Evolutionary conservation across 495 filamentous ascomycete genomes (phyloP), one percentile per base, ranked within the genome.

Genomic region (Apodospora peruviana): DNA sequence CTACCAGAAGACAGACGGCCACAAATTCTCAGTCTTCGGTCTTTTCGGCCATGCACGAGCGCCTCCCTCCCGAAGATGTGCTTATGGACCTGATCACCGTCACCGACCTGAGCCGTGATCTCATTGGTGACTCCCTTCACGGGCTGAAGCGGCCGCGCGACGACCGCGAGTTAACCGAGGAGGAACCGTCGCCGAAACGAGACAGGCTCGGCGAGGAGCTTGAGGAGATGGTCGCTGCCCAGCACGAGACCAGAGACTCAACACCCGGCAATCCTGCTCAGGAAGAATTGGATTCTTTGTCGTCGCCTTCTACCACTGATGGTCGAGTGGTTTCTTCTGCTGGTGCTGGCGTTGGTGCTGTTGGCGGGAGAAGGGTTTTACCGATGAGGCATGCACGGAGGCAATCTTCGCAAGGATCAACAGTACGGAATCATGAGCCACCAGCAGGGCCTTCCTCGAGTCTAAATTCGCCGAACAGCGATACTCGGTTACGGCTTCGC

Each of bases 141-240:
- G 47, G 56, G 3, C 38, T 56, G 14, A 66, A 66, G 38, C 44
- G 62, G 22, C 47, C 60, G 1, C 54, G 45, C 16, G 62, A 64
- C 14, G 45, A 40, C 18, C 48, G 55, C 8, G n/a, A n/a, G n/a
- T n/a, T n/a, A n/a, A 25, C 45, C 2, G 32, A 37, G 0, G 58
- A 53, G 40, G 60, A 59, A 27, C 62, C 52, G 2, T 21, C 39
- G 1, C 41, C 60, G n/a, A 66, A 64, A 40, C 45, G 62, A 37
- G 62, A 66, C 32, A 61, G 44, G 22, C 57, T 61, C 23, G 50
- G 40, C 3, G 60, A 64, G 37, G 62, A 63, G 34, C 42, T 66
- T 8, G 55, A 59, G 4, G 36, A 46, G 9, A 50, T 63, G 47
- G 24, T 19, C 2, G 19, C 32, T 7, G 45, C 45, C 21, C 20